phyloP scores from a whole-genome alignment of 768 basidiomycete genomes.

The Boletus rufocinnamomeus region DNA sequence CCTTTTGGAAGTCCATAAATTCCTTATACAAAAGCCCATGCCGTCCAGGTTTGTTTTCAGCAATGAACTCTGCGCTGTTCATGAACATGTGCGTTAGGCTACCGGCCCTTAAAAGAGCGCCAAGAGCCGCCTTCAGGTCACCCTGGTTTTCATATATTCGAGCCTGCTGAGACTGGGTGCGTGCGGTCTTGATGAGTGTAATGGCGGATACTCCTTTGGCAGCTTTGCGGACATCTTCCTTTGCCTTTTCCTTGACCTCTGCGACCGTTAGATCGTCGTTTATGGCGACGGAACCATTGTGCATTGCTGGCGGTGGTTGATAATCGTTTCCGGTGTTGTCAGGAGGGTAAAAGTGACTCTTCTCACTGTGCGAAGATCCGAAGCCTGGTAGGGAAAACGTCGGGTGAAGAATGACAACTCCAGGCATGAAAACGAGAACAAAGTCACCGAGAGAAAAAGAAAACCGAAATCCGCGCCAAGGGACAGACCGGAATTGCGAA shows the following conservation, averaged over 20 bases:
- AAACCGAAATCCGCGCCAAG: slow-evolving; percentile 1
- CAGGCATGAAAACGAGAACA: slow-evolving; percentile 41
- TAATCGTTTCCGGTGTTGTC: slow-evolving; percentile 21
- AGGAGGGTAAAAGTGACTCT: slow-evolving; percentile 13
- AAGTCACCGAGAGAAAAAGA: neutral
- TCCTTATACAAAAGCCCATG: slow-evolving; percentile 62
- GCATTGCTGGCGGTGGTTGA: slow-evolving; percentile 36
- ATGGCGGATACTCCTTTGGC: slow-evolving; percentile 61
- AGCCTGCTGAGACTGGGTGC: slow-evolving; percentile 54
- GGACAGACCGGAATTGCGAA: slow-evolving; percentile 15
- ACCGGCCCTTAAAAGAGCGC: slow-evolving; percentile 61
- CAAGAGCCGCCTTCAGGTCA: slow-evolving; percentile 62
- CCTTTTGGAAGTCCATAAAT: slow-evolving; percentile 64
- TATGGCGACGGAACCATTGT: slow-evolving; percentile 36
- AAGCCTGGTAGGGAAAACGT: slow-evolving; percentile 34
- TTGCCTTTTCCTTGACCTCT: slow-evolving; percentile 52
- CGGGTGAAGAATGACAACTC: slow-evolving; percentile 43
- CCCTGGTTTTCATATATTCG: slow-evolving; percentile 55
- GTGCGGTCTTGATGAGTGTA: slow-evolving; percentile 63
- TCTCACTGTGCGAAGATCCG: slow-evolving; percentile 33
- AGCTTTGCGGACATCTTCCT: slow-evolving; percentile 48
- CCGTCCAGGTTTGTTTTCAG: slow-evolving; percentile 49
- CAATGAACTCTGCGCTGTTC: slow-evolving; percentile 57
- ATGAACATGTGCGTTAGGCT: slow-evolving; percentile 58
- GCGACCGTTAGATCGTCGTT: slow-evolving; percentile 39